These are phyloP conservation scores for Dalbergia cultrata DNA, from an alignment of 306 rosid genomes.

Conservation along the genomic window DNA sequence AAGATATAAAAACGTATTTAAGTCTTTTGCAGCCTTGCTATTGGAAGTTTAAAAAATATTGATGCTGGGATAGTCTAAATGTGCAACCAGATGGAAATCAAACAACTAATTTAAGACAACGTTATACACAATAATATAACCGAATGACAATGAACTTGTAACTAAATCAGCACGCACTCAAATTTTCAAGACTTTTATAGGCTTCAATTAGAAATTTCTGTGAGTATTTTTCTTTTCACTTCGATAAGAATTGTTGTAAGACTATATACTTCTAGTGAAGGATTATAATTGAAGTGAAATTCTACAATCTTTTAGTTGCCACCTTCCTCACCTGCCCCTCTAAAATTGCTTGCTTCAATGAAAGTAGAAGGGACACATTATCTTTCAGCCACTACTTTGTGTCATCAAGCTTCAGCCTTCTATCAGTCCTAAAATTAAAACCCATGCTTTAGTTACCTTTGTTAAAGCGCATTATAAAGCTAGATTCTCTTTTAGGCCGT, in stretches of 20 bases:
- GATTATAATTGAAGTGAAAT: too few species aligned
- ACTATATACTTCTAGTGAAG: too few species aligned
- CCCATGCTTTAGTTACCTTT: background rate
- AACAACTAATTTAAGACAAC: background rate
- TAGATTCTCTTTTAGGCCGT: slow-evolving; percentile 13
- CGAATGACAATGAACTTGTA: background rate
- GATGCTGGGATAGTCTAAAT: background rate
- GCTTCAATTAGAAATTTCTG: background rate
- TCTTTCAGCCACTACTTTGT: background rate
- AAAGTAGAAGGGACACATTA: background rate
- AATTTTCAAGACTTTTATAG: background rate
- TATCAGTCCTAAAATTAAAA: background rate
- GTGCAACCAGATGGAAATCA: background rate
- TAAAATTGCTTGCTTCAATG: background rate
- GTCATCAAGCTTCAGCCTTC: background rate
- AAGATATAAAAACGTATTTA: background rate
- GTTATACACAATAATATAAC: too few species aligned
- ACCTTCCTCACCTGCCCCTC: background rate
- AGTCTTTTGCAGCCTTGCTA: background rate
- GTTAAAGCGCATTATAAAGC: slow-evolving; percentile 29
- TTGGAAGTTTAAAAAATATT: background rate
- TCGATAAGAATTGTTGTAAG: too few species aligned
- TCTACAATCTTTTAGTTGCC: too few species aligned
- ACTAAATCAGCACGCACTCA: background rate
- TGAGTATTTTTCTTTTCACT: background rate